Evolutionary conservation across 169 alveolate species (phyloP), one percentile per base, ranked within the genome.

Genomic region (Eimeria maxima): DNA sequence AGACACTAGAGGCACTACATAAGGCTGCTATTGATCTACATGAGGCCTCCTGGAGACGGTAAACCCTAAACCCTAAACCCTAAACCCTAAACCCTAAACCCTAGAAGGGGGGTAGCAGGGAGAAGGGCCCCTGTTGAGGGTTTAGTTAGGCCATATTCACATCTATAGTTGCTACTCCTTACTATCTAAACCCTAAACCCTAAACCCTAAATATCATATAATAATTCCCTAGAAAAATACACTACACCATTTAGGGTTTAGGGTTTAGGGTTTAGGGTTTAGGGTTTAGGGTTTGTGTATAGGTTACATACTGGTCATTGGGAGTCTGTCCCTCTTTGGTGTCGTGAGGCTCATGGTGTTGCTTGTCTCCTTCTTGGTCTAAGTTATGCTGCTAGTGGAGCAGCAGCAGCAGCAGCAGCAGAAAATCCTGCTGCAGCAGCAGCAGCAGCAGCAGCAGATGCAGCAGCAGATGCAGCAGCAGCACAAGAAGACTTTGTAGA

Each of bases 1-100:
- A 24, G 6, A 50, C 45, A 6, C 42, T 74, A 27, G 86, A 74
- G 86, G 86, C 86, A 8, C 86, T 74, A 3, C 86, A 74, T 16
- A 33, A n/a, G 45, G 86, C 86, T 7, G 27, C 86, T 74, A 7
- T 8, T 14, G 50, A 33, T 8, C 86, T 74, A 22, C 86, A 74
- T 50, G 86, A 74, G 42, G 55, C 42, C 86, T 74, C 86, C n/a
- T 74, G 86, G 86, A 24, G 55, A 24, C 86, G 86, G 86, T 74
- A 44, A 8, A 50, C 44, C 38, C 76, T n/a, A 27, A 5, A 27
- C 76, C 6, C 6, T 20, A 24, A 27, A 22, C 16, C 38, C 6
- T 67, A 22, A 7, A 24, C 76, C 76, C 4, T 7, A 50, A 50
- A 50, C 53, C 86, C n/a, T n/a, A n/a, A n/a, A n/a, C 86, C 47